Conservation (phyloP, 108 stramenopile species). For the Aurantiochytrium sp. region DNA sequence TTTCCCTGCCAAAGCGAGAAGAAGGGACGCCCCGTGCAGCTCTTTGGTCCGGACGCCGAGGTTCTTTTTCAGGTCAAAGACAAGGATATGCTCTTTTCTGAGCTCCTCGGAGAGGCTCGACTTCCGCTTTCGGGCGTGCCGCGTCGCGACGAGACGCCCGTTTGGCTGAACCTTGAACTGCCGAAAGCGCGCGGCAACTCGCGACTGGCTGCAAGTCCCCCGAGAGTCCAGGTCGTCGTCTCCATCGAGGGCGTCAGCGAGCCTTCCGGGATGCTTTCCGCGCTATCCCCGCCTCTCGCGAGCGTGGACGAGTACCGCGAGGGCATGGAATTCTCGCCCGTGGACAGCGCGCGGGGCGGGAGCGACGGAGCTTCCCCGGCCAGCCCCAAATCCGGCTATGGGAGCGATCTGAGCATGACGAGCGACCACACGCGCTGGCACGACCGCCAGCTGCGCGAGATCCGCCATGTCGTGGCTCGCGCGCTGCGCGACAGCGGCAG, state of each 20-base stretch:
- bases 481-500: neutral
- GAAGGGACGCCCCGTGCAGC: no score
- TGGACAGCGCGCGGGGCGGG: neutral
- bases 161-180: neutral
- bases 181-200: neutral
- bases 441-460: neutral
- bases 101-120: neutral
- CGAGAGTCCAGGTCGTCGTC: neutral
- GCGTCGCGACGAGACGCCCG: neutral
- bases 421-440: slow-evolving; percentile 16
- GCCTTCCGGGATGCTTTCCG: neutral
- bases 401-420: neutral
- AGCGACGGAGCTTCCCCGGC: neutral
- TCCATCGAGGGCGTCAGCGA: neutral
- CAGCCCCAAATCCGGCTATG: neutral
- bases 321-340: neutral
- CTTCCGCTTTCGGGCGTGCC: neutral
- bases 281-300: neutral
- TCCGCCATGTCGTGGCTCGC: neutral
- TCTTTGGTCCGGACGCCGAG: neutral
- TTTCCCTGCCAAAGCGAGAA: no score
- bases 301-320: neutral
- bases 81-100: neutral
- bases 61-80: neutral
- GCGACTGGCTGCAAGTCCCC: neutral